Percentiles rank a stretch among this genome's conserved stretches.
Conservation (phyloP, 495 filamentous ascomycete species). For the Neurospora tetrasperma region DNA sequence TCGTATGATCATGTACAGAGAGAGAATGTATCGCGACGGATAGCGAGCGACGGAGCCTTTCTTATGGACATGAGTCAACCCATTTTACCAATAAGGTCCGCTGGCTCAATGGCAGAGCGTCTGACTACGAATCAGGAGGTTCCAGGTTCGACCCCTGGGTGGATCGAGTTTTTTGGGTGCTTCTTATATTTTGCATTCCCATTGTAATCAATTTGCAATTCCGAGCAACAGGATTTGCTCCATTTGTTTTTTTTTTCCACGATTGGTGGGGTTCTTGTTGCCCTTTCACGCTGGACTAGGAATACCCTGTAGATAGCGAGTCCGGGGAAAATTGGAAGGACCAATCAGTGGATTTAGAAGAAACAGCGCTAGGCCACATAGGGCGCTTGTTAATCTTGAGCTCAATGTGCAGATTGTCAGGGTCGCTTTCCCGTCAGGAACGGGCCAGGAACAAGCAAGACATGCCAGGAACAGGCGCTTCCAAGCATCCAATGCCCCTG, state of each 20-base stretch:
- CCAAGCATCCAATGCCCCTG: too few relatives aligned
- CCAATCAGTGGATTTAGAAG: background rate
- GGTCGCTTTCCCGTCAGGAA: too few relatives aligned
- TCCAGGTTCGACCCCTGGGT: background rate
- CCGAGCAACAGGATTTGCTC: background rate
- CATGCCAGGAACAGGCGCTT: too few relatives aligned
- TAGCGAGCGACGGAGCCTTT: background rate
- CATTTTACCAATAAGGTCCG: background rate
- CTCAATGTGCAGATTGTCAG: too few relatives aligned
- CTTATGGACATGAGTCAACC: background rate
- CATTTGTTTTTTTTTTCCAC: background rate
- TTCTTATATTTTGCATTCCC: background rate
- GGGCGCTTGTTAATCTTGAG: background rate
- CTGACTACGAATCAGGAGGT: constrained; percentile 1
- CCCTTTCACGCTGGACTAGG: background rate
- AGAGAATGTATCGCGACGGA: background rate
- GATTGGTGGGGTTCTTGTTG: background rate
- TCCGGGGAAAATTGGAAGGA: background rate
- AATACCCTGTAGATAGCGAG: background rate
- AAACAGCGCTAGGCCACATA: background rate
- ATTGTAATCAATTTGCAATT: background rate
- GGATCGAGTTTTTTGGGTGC: background rate
- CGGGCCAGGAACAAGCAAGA: too few relatives aligned
- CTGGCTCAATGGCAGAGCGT: constrained; percentile 1
- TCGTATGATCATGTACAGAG: background rate